phyloP scores from a whole-genome alignment of 805 yeast genomes.

The Cyberlindnera nakhonratchasimensis region DNA sequence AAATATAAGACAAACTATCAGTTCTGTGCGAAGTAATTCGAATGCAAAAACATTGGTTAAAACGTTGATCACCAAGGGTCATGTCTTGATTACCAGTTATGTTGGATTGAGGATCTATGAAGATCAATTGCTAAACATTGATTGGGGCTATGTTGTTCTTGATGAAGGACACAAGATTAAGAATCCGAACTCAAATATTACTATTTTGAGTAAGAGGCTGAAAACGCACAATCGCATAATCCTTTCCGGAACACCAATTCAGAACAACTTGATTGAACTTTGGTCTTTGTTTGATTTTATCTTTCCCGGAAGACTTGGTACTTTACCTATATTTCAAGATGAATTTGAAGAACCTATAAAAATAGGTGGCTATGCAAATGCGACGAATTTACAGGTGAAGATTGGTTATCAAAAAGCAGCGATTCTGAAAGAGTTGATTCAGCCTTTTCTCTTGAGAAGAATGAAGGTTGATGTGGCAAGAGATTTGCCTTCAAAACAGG shows the following conservation, averaged over 20 bases:
- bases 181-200: constrained; percentile 88
- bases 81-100: constrained; percentile 86
- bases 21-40: constrained; percentile 30
- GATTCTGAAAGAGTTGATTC: constrained; percentile 76
- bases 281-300: constrained; percentile 96
- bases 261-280: constrained; percentile 83
- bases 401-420: constrained; percentile 96
- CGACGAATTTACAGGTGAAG: constrained; percentile 92
- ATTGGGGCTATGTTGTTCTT: constrained; percentile 87
- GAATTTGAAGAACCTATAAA: constrained; percentile 93
- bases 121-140: constrained; percentile 53
- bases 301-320: constrained; percentile 92
- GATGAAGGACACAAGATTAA: constrained; percentile 98
- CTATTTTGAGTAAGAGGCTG: constrained; percentile 79
- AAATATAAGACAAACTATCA: constrained; percentile 29
- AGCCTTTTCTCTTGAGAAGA: constrained; percentile 84
- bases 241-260: constrained; percentile 94
- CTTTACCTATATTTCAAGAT: constrained; percentile 88
- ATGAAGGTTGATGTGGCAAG: constrained; percentile 93
- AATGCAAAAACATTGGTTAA: constrained; percentile 50
- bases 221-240: constrained; percentile 84
- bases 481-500: constrained; percentile 89
- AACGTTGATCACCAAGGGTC: constrained; percentile 64
- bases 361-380: constrained; percentile 98
- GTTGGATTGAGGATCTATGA: constrained; percentile 77